Evolutionary conservation across 352 stramenopile species (phyloP).

Genomic region (Pythium dissimile): DNA sequence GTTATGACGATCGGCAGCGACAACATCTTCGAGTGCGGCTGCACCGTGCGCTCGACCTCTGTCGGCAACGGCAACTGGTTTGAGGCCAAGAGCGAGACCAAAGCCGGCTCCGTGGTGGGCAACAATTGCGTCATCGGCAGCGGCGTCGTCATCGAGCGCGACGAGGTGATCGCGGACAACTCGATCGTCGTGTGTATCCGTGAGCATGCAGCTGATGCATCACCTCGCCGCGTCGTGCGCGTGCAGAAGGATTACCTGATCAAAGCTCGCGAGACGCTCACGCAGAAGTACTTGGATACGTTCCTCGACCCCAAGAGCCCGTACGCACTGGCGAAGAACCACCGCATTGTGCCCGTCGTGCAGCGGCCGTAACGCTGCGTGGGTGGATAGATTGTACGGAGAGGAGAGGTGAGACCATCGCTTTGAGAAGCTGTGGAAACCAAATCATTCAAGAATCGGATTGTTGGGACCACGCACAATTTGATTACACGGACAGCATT

Average conservation of each 20-base stretch:
- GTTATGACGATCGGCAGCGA: constrained; percentile 53
- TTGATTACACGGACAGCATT: too few relatives aligned
- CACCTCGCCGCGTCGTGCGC: constrained; percentile 39
- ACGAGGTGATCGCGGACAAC: constrained; percentile 66
- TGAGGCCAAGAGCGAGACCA: constrained; percentile 56
- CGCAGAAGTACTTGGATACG: constrained; percentile 72
- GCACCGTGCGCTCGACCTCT: constrained; percentile 44
- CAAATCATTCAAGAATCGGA: too few relatives aligned
- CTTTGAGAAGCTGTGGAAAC: too few relatives aligned
- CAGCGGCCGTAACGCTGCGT: constrained; percentile 3
- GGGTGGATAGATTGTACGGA: background rate
- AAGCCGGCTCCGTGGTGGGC: constrained; percentile 59
- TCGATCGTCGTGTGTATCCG: constrained; percentile 68
- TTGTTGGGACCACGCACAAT: too few relatives aligned
- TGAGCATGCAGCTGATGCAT: constrained; percentile 20
- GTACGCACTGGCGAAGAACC: constrained; percentile 77
- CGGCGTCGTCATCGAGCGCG: constrained; percentile 63
- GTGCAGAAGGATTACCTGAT: constrained; percentile 66
- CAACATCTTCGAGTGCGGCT: constrained; percentile 82
- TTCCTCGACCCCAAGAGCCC: constrained; percentile 71
- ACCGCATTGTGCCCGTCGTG: constrained; percentile 46
- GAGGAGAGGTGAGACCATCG: background rate
- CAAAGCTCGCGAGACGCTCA: constrained; percentile 44
- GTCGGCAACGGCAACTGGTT: constrained; percentile 77
- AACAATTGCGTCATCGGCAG: constrained; percentile 82